Evolutionary conservation across 78 protist species (phyloP).

Genomic region (Polysphondylium violaceum): DNA sequence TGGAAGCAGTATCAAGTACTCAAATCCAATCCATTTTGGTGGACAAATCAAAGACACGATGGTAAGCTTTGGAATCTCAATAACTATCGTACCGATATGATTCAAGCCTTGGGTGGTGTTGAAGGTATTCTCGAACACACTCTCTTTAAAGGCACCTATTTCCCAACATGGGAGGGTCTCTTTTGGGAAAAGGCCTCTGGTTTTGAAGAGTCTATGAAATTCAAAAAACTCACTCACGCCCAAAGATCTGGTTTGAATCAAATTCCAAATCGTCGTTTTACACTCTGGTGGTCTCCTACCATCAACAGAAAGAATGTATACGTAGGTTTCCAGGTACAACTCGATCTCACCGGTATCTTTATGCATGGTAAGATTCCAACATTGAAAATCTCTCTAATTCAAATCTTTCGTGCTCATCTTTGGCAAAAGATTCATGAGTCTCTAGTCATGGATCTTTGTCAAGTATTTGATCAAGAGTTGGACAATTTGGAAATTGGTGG

Average conservation of each 20-base stretch:
- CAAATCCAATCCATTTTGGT: constrained; percentile 97
- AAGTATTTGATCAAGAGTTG: constrained; percentile 98
- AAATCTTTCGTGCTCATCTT: constrained; percentile 99
- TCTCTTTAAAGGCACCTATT: constrained; percentile 99
- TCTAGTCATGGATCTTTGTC: constrained; percentile 96
- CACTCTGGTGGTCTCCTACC: constrained; percentile 99
- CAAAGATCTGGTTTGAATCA: constrained; percentile 99
- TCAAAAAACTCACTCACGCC: constrained; percentile 99
- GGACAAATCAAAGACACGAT: constrained; percentile 99
- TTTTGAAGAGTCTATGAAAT: constrained; percentile 94
- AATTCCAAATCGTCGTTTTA: constrained; percentile 99
- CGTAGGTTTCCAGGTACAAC: constrained; percentile 99
- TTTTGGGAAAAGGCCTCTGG: constrained; percentile 99
- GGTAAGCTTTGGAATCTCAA: constrained; percentile 99
- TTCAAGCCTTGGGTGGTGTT: constrained; percentile 99
- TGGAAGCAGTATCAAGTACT: constrained; percentile 98
- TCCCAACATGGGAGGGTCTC: constrained; percentile 99
- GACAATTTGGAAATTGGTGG: constrained; percentile 98
- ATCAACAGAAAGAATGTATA: constrained; percentile 99
- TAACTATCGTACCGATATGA: constrained; percentile 99
- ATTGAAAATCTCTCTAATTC: constrained; percentile 98
- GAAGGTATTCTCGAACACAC: constrained; percentile 99
- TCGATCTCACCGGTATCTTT: constrained; percentile 99
- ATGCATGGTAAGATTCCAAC: constrained; percentile 99
- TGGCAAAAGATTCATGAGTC: constrained; percentile 99